phyloP scores from a whole-genome alignment of 176 grass and related monocot genomes.

The Saccharum spontaneum region DNA sequence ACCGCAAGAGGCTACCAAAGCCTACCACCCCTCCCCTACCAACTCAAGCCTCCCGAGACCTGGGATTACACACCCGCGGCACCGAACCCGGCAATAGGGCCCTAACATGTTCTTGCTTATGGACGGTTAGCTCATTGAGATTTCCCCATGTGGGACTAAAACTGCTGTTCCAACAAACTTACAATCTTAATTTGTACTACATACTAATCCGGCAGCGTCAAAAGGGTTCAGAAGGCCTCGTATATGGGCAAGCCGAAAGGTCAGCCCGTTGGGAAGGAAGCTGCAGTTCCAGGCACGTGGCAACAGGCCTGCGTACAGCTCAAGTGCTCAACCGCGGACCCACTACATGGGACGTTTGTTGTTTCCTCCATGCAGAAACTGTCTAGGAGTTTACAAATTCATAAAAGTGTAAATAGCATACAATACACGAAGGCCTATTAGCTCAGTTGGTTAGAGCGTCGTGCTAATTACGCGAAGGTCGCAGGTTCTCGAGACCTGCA shows the following conservation, averaged over 20 bases:
- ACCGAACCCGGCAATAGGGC: not conserved
- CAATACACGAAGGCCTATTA: constrained; percentile 48
- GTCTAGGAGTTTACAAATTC: too few species aligned
- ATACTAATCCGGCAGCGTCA: too few species aligned
- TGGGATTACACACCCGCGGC: not conserved
- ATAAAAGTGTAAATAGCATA: too few species aligned
- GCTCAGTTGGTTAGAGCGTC: constrained; percentile 82
- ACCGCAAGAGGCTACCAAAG: not conserved
- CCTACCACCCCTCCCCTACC: not conserved
- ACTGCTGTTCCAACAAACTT: too few species aligned
- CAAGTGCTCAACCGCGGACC: too few species aligned
- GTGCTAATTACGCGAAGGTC: constrained; percentile 88
- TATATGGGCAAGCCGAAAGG: not conserved
- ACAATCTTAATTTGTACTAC: too few species aligned
- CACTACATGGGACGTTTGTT: too few species aligned
- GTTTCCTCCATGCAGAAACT: too few species aligned
- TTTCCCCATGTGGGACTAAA: not conserved
- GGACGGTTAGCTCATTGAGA: not conserved
- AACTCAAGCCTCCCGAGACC: not conserved
- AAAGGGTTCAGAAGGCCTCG: not conserved
- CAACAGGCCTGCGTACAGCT: too few species aligned
- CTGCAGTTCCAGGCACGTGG: too few species aligned
- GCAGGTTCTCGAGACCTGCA: constrained; percentile 89
- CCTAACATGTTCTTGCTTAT: not conserved
- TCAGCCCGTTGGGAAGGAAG: not conserved